Evolutionary conservation across 225 moss, liverwort and hornwort species (phyloP), one percentile per base, ranked within the genome.

Genomic region (Pleurozium schreberi): DNA sequence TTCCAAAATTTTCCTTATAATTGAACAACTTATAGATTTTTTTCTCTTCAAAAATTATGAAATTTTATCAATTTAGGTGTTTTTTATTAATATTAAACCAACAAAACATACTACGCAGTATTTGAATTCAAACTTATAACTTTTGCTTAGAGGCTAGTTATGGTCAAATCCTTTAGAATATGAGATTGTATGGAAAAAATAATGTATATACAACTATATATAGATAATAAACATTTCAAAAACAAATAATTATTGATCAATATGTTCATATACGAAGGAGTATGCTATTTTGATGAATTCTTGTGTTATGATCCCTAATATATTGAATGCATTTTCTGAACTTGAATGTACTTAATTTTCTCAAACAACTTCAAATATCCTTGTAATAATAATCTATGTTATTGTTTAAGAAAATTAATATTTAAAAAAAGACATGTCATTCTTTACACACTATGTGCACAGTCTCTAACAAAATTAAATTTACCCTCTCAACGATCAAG

Each of bases 11-110:
- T 33, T 8, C 33, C 16, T n/a, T 38, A 4, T 69, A 69, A 23
- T 40, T 26, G 3, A 26, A 26, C 12, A 70, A 25, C 12, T 12
- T 6, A 1, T 69, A 23, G 40, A 69, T 23, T 40, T 23, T n/a
- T n/a, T 4, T 12, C 6, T 1, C 12, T 0, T 4, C 3, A 40
- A 69, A 40, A 69, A 4, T 40, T 13, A 25, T 3, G n/a, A n/a
- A 42, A 8, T 70, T 42, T 6, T 25, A 42, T 70, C 42, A 70
- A 14, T 70, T 42, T 25, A 25, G 8, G 14, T 14, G 25, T 42
- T n/a, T 40, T 70, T 23, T 42, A 70, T 25, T 42, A 25, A 25
- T 14, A 25, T 25, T 25, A 42, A 69, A 9, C 14, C 3, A 70
- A 1, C 6, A 42, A 26, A 14, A 26, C 3, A 42, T 42, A 14